A percentile compares a stretch with the other conserved stretches of the same genome.
These are phyloP conservation scores for Podila clonocystis DNA, from an alignment of 192 early-diverging fungal genomes.

Conservation along the genomic window DNA sequence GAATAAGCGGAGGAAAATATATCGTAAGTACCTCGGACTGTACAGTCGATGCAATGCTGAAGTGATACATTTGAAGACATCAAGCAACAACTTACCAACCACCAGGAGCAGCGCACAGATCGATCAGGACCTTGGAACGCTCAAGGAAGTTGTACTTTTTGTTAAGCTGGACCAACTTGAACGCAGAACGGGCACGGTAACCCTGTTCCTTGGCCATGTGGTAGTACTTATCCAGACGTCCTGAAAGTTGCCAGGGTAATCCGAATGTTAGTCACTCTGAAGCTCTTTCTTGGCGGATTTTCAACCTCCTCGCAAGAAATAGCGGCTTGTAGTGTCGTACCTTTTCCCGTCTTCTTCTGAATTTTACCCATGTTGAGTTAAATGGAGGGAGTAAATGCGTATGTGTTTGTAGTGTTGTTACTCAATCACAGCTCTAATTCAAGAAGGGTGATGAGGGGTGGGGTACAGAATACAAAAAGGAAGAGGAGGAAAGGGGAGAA, in stretches of 20 bases:
- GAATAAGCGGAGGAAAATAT: neutral
- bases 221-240: slow-evolving; percentile 99
- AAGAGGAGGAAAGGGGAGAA: neutral
- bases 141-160: slow-evolving; percentile 98
- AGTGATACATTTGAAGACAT: slow-evolving; percentile 8
- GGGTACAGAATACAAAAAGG: neutral
- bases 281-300: neutral
- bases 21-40: neutral
- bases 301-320: too few species aligned
- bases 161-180: slow-evolving; percentile 99
- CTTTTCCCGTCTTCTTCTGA: slow-evolving; percentile 62
- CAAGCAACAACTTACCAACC: slow-evolving; percentile 73
- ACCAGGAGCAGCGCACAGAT: slow-evolving; percentile 99
- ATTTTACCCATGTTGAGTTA: slow-evolving; percentile 55
- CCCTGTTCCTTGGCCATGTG: slow-evolving; percentile 99
- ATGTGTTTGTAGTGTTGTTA: neutral
- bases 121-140: slow-evolving; percentile 87
- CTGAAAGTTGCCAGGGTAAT: slow-evolving; percentile 49
- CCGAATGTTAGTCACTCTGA: neutral
- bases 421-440: slow-evolving; percentile 1
- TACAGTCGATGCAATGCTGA: neutral
- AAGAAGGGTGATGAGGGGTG: neutral
- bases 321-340: slow-evolving; percentile 13
- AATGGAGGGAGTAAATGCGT: neutral
- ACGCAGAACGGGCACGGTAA: slow-evolving; percentile 98